Percentiles rank a stretch among this genome's conserved stretches.
Evolutionary conservation across 2,329 filamentous ascomycete species (phyloP).

Genomic region (Emergomyces pasteurianus): DNA sequence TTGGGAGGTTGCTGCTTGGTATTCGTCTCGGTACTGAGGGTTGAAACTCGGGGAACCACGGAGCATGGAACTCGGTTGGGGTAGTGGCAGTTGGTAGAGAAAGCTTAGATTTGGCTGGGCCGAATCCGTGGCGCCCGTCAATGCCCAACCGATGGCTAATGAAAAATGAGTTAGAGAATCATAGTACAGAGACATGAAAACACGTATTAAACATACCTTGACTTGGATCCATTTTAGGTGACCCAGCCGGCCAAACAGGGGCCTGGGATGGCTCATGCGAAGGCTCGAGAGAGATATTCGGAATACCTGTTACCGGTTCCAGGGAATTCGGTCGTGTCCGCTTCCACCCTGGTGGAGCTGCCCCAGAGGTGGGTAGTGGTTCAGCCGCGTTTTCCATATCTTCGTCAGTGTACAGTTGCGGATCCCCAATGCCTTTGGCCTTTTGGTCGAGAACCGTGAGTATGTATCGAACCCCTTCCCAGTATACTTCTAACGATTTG

Average conservation of each 20-base stretch:
- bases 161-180: slow-evolving; percentile 27
- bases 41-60: neutral
- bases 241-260: slow-evolving; percentile 17
- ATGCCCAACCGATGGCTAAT: slow-evolving; percentile 66
- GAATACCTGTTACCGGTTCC: slow-evolving; percentile 3
- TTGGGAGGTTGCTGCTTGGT: neutral
- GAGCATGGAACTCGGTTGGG: slow-evolving; percentile 15
- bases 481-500: slow-evolving; percentile 69
- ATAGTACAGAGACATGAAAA: neutral
- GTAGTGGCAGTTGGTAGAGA: slow-evolving; percentile 54
- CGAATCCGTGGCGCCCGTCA: slow-evolving; percentile 80
- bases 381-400: slow-evolving; percentile 64
- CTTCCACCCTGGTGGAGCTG: slow-evolving; percentile 38
- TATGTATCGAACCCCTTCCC: slow-evolving; percentile 80
- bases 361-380: slow-evolving; percentile 38
- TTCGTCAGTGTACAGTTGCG: slow-evolving; percentile 51
- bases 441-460: slow-evolving; percentile 78
- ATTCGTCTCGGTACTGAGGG: neutral
- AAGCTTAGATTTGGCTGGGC: slow-evolving; percentile 72
- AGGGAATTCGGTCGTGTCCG: slow-evolving; percentile 22
- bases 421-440: slow-evolving; percentile 74
- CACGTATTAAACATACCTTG: slow-evolving; percentile 33
- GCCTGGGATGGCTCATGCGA: neutral
- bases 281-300: neutral
- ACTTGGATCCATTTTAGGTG: slow-evolving; percentile 38